A percentile compares a stretch with the other conserved stretches of the same genome.
Evolutionary conservation across 257 asterid species (phyloP).

Genomic region (Thymus quinquecostatus): DNA sequence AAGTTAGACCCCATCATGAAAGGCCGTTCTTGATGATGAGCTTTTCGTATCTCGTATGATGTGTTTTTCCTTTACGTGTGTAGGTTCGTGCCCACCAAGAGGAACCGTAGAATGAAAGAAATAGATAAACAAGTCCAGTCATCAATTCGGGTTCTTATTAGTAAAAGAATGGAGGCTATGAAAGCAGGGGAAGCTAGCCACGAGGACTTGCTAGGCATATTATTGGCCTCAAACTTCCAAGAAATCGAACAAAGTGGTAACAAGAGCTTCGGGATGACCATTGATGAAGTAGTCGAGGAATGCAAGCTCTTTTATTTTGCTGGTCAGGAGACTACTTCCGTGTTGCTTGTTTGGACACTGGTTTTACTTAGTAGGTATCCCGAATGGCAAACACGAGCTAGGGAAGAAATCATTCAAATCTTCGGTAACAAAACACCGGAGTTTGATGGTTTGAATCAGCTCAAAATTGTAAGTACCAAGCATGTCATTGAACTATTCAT

Average conservation of each 20-base stretch:
- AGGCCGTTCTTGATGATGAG: too few species aligned
- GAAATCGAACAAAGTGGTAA: constrained; percentile 16
- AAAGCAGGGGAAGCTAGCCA: constrained; percentile 3
- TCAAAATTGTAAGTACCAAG: constrained; percentile 44
- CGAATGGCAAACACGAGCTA: constrained; percentile 51
- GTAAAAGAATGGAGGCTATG: background rate
- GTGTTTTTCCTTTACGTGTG: background rate
- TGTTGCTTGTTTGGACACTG: constrained; percentile 60
- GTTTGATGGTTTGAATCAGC: constrained; percentile 40
- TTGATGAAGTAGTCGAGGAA: constrained; percentile 8
- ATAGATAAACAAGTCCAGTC: background rate
- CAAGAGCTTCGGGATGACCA: constrained; percentile 11
- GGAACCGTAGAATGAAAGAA: constrained; percentile 39
- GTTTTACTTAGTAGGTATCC: constrained; percentile 46
- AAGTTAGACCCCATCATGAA: background rate
- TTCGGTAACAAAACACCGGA: constrained; percentile 34
- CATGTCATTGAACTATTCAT: background rate
- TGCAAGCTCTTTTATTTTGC: constrained; percentile 47
- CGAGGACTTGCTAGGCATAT: constrained; percentile 20
- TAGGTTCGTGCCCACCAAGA: constrained; percentile 49
- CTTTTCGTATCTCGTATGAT: background rate
- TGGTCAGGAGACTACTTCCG: constrained; percentile 64
- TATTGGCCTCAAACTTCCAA: constrained; percentile 24
- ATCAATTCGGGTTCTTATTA: background rate
- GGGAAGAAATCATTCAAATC: constrained; percentile 46